Base-by-base conservation (phyloP, 2,329 filamentous ascomycete genomes). In the Trichoderma sp. region DNA sequence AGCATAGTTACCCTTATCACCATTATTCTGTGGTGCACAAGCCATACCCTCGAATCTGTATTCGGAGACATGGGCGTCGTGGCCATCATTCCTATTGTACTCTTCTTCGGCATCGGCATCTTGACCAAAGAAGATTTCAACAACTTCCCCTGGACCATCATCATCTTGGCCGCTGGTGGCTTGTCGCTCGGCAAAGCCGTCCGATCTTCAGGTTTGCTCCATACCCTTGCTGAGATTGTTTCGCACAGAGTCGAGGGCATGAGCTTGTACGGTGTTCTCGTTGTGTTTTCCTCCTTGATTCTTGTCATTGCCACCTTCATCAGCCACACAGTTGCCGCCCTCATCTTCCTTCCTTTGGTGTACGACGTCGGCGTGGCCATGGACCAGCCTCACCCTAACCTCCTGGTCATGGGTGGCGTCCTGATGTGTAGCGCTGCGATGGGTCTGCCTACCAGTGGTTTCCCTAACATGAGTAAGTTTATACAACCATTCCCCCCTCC, bases 81-180 rank as follows among this genome's bases (percentile, higher is more conserved):
- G 50, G 96, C 95, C 68, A 97, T 99, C 76, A 93, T 99, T 69
- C 95, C 95, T 6, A 90, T 99, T 61, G 91, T 97, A 3, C 84
- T 97, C 50, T 99, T 99, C 85, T 99, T 99, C 74, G 95, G 95
- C 65, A 94, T 93, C 2, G 95, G 95, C 12, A 94, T 98, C 72
- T 84, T 99, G 35, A 98, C 94, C 58, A 99, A 98, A 80, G 95
- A 98, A 80, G 95, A 99, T 80, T 99, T 99, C 78, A 99, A 99
- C 84, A 99, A 99, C 79, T 99, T 99, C 79, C 90, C 97, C 45
- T 99, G 95, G 95, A 99, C 96, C 22, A 99, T 99, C 79, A 97
- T 99, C 80, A 98, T 99, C 75, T 89, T 99, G 22, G 95, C 95
- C 0, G 94, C 95, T 0, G 95, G 95, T 56, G 95, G 95, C 8